Conservation (phyloP, 345 rosid species). For the Adansonia digitata region DNA sequence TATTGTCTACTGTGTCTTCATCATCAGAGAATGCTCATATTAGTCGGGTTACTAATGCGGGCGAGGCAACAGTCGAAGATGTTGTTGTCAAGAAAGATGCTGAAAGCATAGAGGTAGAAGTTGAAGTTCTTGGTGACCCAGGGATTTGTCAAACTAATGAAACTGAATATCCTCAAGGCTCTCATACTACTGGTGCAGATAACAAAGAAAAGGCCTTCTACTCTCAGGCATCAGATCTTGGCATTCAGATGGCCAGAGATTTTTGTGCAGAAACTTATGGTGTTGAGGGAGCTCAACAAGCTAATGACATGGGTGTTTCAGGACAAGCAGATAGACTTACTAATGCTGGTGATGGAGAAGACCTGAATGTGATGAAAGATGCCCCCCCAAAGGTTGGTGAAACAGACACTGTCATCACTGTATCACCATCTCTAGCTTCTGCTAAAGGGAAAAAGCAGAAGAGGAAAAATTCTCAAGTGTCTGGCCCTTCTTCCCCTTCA, state of each 20-base stretch:
- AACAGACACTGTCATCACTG: slow-evolving; percentile 19
- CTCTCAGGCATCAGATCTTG: slow-evolving; percentile 66
- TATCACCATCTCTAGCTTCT: slow-evolving; percentile 31
- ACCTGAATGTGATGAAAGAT: slow-evolving; percentile 30
- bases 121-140: slow-evolving; percentile 51
- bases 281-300: slow-evolving; percentile 32
- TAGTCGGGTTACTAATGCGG: slow-evolving; percentile 31
- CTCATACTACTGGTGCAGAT: slow-evolving; percentile 26
- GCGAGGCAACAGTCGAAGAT: slow-evolving; percentile 40
- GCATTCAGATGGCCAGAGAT: slow-evolving; percentile 57
- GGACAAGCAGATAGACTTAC: slow-evolving; percentile 30
- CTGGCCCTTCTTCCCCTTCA: slow-evolving; percentile 42
- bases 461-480: slow-evolving; percentile 46
- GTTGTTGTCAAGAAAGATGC: slow-evolving; percentile 36
- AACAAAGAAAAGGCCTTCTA: slow-evolving; percentile 53
- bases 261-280: slow-evolving; percentile 29
- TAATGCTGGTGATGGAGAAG: slow-evolving; percentile 26
- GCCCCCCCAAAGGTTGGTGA: slow-evolving; percentile 33
- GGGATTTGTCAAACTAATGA: slow-evolving; percentile 30
- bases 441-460: slow-evolving; percentile 50
- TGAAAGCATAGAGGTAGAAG: slow-evolving; percentile 43
- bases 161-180: slow-evolving; percentile 30
- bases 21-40: slow-evolving; percentile 43
- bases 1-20: slow-evolving; percentile 42
- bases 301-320: slow-evolving; percentile 21